Conservation (phyloP, 2,329 filamentous ascomycete species). For the Aureobasidium sp. region DNA sequence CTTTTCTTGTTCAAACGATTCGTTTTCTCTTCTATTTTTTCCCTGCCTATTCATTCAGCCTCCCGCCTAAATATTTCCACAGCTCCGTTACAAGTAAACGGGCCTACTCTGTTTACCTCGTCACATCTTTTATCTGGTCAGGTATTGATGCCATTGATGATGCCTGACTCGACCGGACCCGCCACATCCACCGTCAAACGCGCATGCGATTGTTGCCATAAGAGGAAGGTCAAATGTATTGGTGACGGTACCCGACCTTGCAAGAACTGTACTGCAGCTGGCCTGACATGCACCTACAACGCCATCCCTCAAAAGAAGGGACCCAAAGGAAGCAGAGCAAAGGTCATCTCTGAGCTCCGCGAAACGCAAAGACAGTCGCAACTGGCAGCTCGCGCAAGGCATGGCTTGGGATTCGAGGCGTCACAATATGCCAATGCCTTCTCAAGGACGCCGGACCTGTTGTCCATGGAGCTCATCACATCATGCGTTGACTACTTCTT, state of each 20-base stretch:
- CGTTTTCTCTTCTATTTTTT: constrained; percentile 10
- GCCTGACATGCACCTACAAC: constrained; percentile 57
- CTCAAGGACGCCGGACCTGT: constrained; percentile 42
- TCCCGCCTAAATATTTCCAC: not conserved
- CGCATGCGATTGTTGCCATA: constrained; percentile 31
- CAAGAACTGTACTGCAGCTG: constrained; percentile 53
- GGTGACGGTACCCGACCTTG: constrained; percentile 47
- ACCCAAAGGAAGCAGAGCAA: constrained; percentile 55
- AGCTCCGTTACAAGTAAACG: not conserved
- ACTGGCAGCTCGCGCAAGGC: constrained; percentile 33
- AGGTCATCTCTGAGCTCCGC: constrained; percentile 56
- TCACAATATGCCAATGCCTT: constrained; percentile 35
- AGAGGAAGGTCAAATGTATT: constrained; percentile 46
- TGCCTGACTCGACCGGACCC: constrained; percentile 16
- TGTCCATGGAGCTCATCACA: constrained; percentile 43
- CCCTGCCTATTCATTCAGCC: constrained; percentile 4
- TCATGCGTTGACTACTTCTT: constrained; percentile 56
- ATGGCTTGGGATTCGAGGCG: constrained; percentile 34
- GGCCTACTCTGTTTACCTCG: not conserved
- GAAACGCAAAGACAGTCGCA: constrained; percentile 43
- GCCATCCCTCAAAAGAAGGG: constrained; percentile 59
- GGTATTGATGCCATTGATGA: constrained; percentile 16
- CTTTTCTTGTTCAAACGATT: constrained; percentile 9
- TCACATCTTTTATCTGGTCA: not conserved
- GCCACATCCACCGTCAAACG: constrained; percentile 23